Evolutionary conservation across 2,329 filamentous ascomycete genomes (phyloP), one percentile per base, ranked within the genome.

Genomic region (Xylariaceae sp.): DNA sequence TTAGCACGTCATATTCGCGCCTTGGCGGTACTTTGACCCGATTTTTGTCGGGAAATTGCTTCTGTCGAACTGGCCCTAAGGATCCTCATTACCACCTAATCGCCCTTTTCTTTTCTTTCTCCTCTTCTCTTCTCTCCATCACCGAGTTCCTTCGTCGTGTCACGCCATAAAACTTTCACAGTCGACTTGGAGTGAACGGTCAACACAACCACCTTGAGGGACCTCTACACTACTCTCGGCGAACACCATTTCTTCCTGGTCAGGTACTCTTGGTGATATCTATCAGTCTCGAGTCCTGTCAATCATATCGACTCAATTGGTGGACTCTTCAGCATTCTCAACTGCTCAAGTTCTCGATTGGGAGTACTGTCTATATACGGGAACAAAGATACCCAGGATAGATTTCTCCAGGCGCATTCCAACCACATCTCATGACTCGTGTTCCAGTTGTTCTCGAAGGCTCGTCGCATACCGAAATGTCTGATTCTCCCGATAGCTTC

Each of bases 401-500:
- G 49, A 51, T 34, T 13, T 44, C 59, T 53, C 18, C 52, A 5
- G 9, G 34, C 6, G 53, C 18, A 47, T 51, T 53, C 58, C 34
- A 56, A 52, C 55, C 30, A 53, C 56, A 55, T 55, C 60, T 55
- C 58, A 68, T 68, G 65, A 68, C 67, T 64, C 60, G 60, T 60
- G 65, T 63, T 62, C 65, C 69, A 60, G 64, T 61, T 48, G 69
- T 64, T 15, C 65, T 67, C 55, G 62, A 71, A 61, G 70, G 66
- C 69, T 64, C 66, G 47, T 64, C 63, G 52, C 71, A 70, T 51
- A 67, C 70, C 51, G 67, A 69, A 60, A 72, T 74, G 71, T 67
- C 70, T 18, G 71, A 70, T 62, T 66, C 67, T 35, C 52, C 65
- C 61, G 70, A 71, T 68, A 71, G 71, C 59, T 69, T 66, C 55